Base-by-base conservation (phyloP, 2,329 filamentous ascomycete genomes). In the Trichoderma atroviride region DNA sequence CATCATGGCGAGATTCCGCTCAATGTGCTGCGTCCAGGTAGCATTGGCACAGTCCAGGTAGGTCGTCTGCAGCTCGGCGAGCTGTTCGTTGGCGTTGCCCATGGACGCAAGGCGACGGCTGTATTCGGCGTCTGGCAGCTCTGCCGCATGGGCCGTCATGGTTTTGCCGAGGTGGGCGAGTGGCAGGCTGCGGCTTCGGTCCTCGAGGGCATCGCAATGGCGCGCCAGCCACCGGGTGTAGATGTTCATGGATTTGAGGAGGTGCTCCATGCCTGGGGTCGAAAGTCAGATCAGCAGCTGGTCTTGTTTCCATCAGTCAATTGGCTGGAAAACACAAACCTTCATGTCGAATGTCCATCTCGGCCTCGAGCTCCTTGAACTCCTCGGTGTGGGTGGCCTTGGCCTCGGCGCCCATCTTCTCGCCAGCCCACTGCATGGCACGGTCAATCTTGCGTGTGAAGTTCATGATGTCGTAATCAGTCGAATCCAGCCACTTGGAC, bases 401-500 rank as follows among this genome's bases (percentile, higher is more conserved):
- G 81, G 90, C 87, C 81, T 97, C 94, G 73, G 88, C 89, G 75
- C 95, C 95, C 92, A 98, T 97, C 82, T 94, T 93, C 83, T 98
- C 95, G 74, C 93, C 93, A 47, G 94, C 93, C 95, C 95, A 98
- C 91, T 98, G 95, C 84, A 95, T 96, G 85, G 97, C 91, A 78
- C 95, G 91, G 82, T 94, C 95, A 79, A 98, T 89, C 80, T 96
- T 97, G 86, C 97, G 97, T 81, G 84, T 86, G 76, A 88, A 83
- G 75, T 85, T 82, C 86, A 88, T 88, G 40, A 55, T 78, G 71
- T 58, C 70, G 71, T 66, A 57, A 59, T 64, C 27, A 29, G 52
- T 56, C 62, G 37, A 31, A 27, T 47, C 27, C 43, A 37, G 29
- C 52, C 33, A 65, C 27, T 50, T n/a, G 24, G 13, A n/a, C 33